Evolutionary conservation across 2,329 filamentous ascomycete species (phyloP).

Genomic region (Hymenotorrendiella dingleyae): DNA sequence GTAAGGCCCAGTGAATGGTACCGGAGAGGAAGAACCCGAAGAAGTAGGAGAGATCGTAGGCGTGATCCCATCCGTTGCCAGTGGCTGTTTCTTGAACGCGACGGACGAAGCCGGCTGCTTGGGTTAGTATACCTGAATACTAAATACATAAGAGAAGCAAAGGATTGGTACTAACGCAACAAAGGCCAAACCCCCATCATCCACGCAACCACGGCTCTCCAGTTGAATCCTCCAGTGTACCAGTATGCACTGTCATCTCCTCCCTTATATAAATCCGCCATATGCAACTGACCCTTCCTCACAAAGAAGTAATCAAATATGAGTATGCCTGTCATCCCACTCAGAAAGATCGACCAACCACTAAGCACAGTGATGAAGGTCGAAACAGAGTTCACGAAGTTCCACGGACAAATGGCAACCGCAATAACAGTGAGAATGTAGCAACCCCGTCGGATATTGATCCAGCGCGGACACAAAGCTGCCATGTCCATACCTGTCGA

Average conservation of each 20-base stretch:
- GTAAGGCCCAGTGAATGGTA: slow-evolving; percentile 19
- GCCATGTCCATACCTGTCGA: slow-evolving; percentile 50
- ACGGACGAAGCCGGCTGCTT: slow-evolving; percentile 27
- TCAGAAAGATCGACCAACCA: slow-evolving; percentile 40
- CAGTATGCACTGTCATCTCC: slow-evolving; percentile 24
- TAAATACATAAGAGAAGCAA: background rate
- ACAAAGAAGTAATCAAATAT: slow-evolving; percentile 39
- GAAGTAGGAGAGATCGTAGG: slow-evolving; percentile 29
- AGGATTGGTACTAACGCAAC: slow-evolving; percentile 22
- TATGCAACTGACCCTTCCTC: slow-evolving; percentile 28
- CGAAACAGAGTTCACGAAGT: slow-evolving; percentile 38
- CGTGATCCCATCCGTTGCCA: slow-evolving; percentile 29
- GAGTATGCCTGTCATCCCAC: slow-evolving; percentile 42
- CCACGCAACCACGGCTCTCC: slow-evolving; percentile 26
- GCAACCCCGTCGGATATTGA: slow-evolving; percentile 50
- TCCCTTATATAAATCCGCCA: slow-evolving; percentile 30
- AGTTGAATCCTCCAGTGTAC: slow-evolving; percentile 30
- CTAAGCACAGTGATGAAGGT: slow-evolving; percentile 36
- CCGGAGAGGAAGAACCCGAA: slow-evolving; percentile 27
- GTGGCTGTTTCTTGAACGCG: slow-evolving; percentile 17
- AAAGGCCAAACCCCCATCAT: slow-evolving; percentile 26
- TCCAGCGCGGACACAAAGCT: slow-evolving; percentile 44
- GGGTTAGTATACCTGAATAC: too few relatives aligned
- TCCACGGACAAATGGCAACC: slow-evolving; percentile 44
- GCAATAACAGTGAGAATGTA: slow-evolving; percentile 42